Percentiles rank a stretch among this genome's conserved stretches.
These are phyloP conservation scores for Crithidia bombi DNA, from an alignment of 208 protist genomes.

Conservation along the genomic window DNA sequence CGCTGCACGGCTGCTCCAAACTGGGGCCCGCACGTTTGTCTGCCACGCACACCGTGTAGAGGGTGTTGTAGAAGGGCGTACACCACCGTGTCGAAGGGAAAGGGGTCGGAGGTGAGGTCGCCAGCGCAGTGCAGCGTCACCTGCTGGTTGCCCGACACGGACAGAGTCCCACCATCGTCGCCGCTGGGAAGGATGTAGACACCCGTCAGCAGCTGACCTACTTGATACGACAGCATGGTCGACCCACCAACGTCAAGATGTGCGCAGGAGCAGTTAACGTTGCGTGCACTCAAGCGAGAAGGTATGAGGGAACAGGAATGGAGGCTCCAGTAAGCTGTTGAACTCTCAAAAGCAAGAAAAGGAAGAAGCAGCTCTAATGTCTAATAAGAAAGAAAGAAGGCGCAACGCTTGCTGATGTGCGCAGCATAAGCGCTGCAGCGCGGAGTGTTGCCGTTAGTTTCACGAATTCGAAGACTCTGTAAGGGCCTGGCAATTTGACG, in stretches of 20 bases:
- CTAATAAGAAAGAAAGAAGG: no score
- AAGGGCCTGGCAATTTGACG: no score
- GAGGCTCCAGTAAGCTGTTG: no score
- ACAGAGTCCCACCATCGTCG: slow-evolving; percentile 7
- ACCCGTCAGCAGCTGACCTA: slow-evolving; percentile 20
- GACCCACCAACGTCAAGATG: neutral
- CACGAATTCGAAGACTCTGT: no score
- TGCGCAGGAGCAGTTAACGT: neutral
- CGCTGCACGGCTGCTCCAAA: slow-evolving; percentile 15
- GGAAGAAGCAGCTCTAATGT: no score
- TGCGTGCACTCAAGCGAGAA: no score
- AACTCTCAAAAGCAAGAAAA: no score
- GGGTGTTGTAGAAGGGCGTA: slow-evolving; percentile 7
- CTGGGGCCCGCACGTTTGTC: slow-evolving; percentile 12
- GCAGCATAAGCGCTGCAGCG: no score
- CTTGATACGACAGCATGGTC: slow-evolving; percentile 18
- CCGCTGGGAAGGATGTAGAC: slow-evolving; percentile 10
- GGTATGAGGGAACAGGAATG: no score
- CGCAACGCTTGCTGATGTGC: no score
- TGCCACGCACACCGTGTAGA: slow-evolving; percentile 9
- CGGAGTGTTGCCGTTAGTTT: no score
- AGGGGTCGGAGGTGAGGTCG: slow-evolving; percentile 10
- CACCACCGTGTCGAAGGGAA: slow-evolving; percentile 13
- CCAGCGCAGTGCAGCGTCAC: slow-evolving; percentile 29
- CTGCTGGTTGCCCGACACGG: slow-evolving; percentile 10